These are phyloP conservation scores for Vigna reflexopilosa DNA, from an alignment of 306 rosid genomes.

Conservation along the genomic window DNA sequence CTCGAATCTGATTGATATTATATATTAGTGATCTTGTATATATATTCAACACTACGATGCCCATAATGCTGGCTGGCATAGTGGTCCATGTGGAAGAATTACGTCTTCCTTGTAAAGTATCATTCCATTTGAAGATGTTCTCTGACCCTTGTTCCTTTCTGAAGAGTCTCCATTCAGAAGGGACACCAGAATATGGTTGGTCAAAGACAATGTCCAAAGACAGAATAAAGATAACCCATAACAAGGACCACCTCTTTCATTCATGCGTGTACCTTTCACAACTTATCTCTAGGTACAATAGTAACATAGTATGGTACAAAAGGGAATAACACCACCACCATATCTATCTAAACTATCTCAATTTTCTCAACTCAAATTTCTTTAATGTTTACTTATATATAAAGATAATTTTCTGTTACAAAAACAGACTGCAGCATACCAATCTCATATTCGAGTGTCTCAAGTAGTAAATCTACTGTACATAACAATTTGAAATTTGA, in stretches of 20 bases:
- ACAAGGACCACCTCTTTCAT: conserved; percentile 34
- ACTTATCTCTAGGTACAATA: background rate
- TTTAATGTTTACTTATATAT: background rate
- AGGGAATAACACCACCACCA: background rate
- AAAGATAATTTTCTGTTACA: background rate
- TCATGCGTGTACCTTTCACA: conserved; percentile 8
- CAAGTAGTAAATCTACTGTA: background rate
- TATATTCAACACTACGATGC: no score
- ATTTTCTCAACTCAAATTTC: background rate
- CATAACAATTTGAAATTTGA: background rate
- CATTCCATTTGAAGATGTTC: conserved; percentile 18
- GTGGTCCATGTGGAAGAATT: no score
- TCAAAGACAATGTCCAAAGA: conserved; percentile 24
- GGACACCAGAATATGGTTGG: conserved; percentile 25
- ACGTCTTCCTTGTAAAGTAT: conserved; percentile 26
- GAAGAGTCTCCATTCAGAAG: conserved; percentile 15
- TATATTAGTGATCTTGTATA: no score
- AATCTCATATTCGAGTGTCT: background rate
- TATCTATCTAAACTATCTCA: background rate
- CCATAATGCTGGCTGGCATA: no score
- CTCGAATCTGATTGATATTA: no score
- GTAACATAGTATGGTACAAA: conserved; percentile 1
- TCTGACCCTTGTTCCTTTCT: conserved; percentile 26
- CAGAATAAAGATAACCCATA: conserved; percentile 42
- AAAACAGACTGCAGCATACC: background rate